Evolutionary conservation across 2,329 filamentous ascomycete species (phyloP).

Genomic region (Pseudogymnoascus destructans): DNA sequence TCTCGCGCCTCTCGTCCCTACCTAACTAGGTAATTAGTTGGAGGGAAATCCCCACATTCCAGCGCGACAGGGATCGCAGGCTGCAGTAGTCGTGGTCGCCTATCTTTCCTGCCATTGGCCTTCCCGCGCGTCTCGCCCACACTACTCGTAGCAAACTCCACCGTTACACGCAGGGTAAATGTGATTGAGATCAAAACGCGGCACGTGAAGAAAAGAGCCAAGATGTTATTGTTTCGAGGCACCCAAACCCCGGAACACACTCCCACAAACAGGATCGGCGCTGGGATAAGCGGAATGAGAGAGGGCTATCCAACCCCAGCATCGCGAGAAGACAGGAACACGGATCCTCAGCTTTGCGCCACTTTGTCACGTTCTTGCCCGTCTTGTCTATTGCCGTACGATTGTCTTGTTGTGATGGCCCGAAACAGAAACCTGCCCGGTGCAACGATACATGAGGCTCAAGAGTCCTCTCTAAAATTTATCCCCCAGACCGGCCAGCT

Average conservation of each 20-base stretch:
- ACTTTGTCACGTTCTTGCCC: slow-evolving; percentile 2
- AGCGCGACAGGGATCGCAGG: slow-evolving; percentile 5
- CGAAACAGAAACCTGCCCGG: not conserved
- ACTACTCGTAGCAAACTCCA: not conserved
- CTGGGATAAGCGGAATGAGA: not conserved
- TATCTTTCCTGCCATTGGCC: slow-evolving; percentile 2
- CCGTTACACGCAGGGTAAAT: not conserved
- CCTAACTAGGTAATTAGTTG: too few relatives aligned
- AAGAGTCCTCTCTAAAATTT: slow-evolving; percentile 4
- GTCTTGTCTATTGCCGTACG: not conserved
- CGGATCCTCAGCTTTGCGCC: slow-evolving; percentile 4
- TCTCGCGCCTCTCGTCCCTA: not conserved
- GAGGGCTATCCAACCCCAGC: not conserved
- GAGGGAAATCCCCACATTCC: slow-evolving; percentile 1
- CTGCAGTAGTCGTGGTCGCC: not conserved
- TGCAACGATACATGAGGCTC: not conserved
- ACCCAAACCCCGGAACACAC: not conserved
- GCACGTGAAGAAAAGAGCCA: not conserved
- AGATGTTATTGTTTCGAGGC: not conserved
- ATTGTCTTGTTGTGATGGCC: not conserved
- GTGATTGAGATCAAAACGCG: not conserved
- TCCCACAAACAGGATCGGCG: slow-evolving; percentile 3
- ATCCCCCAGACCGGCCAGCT: not conserved
- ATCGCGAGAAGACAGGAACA: not conserved
- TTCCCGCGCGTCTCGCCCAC: not conserved